Evolutionary conservation across 177 flowering plant species (phyloP), one percentile per base, ranked within the genome.

Genomic region (Vitis hybrid): DNA sequence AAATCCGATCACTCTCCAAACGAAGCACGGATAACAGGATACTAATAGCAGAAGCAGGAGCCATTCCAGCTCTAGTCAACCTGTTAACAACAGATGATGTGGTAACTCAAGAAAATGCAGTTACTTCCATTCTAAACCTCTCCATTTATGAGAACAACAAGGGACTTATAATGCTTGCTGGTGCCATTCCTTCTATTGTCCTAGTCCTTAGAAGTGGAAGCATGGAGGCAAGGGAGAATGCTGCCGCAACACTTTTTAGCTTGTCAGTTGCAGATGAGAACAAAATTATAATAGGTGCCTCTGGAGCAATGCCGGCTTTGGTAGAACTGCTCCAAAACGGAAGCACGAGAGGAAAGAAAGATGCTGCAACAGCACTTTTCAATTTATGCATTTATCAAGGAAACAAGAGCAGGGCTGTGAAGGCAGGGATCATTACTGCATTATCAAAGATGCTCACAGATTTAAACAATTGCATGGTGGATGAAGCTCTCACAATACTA

Each of bases 191-290:
- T 57, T 88, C 90, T 1, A 86, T 94, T 21, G 89, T 94, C 62
- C 94, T 91, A 68, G 85, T 94, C 68, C 90, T 94, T 11, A 82
- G 90, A 77, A 74, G 79, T 63, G 97, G 97, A 69, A 92, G 86
- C 82, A 86, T 81, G 87, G 97, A 89, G 79, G 90, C 95, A 0
- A 81, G 86, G 62, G 97, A 94, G 70, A 94, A 91, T 80, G 95
- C 99, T 15, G 99, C 99, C 29, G 99, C 99, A 10, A 90, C 98
- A 64, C 86, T 94, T 65, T 94, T 94, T 68, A 92, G 97, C 69
- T 74, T 94, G 69, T 91, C 99, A 12, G 85, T 91, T 48, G 80
- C 84, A 2, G 97, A 94, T 72, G 99, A 94, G 77, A 94, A 92
- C 82, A 91, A 88, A 76, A 90, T 92, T 67, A 88, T 87, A 2